Conservation (phyloP, 257 asterid genomes). For the Ophiorrhiza pumila region DNA sequence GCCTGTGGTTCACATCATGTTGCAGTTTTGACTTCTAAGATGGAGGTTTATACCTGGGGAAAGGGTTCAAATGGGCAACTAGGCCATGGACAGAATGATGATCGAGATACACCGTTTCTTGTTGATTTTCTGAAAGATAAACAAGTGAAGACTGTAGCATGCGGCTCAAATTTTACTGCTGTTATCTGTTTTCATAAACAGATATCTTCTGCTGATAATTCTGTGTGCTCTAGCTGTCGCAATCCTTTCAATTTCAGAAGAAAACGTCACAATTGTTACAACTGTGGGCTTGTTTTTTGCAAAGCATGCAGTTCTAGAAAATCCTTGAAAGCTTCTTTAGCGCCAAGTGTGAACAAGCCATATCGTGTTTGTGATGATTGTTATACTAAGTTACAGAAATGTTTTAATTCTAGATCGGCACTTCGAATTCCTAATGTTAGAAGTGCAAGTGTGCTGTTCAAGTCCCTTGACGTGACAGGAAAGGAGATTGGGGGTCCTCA, state of each 20-base stretch:
- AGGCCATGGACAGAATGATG: conserved; percentile 71
- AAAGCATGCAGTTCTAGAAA: conserved; percentile 60
- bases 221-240: conserved; percentile 70
- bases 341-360: conserved; percentile 68
- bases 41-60: conserved; percentile 90
- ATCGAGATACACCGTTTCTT: conserved; percentile 51
- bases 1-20: conserved; percentile 81
- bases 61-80: conserved; percentile 75
- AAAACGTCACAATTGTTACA: conserved; percentile 87
- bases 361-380: conserved; percentile 97
- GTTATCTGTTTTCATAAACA: conserved; percentile 72
- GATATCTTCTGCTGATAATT: conserved; percentile 62
- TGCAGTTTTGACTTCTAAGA: conserved; percentile 64
- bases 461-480: conserved; percentile 38
- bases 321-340: conserved; percentile 73
- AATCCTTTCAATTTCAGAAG: conserved; percentile 69
- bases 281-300: conserved; percentile 91
- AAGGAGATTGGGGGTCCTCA: conserved; percentile 37
- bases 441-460: conserved; percentile 31
- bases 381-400: conserved; percentile 58
- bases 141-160: conserved; percentile 64
- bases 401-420: conserved; percentile 30
- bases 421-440: conserved; percentile 36
- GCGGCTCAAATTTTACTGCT: conserved; percentile 81
- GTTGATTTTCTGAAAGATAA: conserved; percentile 64